phyloP scores from a whole-genome alignment of 2,329 filamentous ascomycete species.

The Neonectria sp. region DNA sequence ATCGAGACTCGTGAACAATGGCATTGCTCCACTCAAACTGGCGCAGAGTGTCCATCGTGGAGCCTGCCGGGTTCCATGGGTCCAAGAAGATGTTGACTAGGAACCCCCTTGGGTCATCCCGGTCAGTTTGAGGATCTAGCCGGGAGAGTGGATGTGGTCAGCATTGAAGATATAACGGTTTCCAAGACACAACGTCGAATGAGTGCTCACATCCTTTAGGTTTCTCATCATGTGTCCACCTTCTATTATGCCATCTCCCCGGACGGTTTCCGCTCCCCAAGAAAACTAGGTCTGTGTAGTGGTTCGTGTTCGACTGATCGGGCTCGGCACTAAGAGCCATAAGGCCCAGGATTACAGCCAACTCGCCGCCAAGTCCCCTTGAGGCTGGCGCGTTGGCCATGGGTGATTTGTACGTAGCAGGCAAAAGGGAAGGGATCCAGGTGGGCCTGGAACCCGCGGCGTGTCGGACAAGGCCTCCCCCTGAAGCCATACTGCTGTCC shows the following conservation, averaged over 20 bases:
- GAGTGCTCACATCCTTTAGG: conserved; percentile 49
- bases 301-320: not conserved
- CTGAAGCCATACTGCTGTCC: conserved; percentile 33
- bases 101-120: conserved; percentile 51
- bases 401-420: conserved; percentile 48
- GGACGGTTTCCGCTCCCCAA: conserved; percentile 30
- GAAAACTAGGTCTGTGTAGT: conserved; percentile 43
- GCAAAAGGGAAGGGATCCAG: conserved; percentile 59
- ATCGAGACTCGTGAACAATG: conserved; percentile 44
- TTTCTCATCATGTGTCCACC: conserved; percentile 40
- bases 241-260: conserved; percentile 44
- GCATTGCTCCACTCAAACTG: conserved; percentile 46
- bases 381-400: conserved; percentile 37
- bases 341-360: conserved; percentile 57
- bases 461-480: conserved; percentile 42
- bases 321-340: conserved; percentile 53
- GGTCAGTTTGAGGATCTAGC: conserved; percentile 43
- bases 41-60: conserved; percentile 41
- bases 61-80: conserved; percentile 47
- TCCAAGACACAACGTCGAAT: not conserved
- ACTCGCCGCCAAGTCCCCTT: conserved; percentile 54
- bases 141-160: not conserved
- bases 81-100: conserved; percentile 54
- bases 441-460: conserved; percentile 50
- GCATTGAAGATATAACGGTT: not conserved